A percentile compares a stretch with the other conserved stretches of the same genome.
These are phyloP conservation scores for Fusarium protoensiforme DNA, from an alignment of 2,329 filamentous ascomycete genomes.

Conservation along the genomic window DNA sequence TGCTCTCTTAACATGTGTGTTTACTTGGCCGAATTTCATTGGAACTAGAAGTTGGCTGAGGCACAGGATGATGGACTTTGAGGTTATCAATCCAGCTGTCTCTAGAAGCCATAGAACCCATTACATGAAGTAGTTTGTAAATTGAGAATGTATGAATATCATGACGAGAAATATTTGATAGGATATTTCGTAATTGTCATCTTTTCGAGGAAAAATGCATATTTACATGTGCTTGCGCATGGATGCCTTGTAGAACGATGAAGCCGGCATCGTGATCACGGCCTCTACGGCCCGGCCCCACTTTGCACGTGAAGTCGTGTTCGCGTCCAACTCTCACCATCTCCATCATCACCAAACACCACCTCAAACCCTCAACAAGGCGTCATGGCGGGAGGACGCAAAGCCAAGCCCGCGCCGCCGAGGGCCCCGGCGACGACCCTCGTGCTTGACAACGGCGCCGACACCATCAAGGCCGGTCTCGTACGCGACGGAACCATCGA, in stretches of 20 bases:
- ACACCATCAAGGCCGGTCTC: slow-evolving; percentile 91
- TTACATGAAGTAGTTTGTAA: too few relatives aligned
- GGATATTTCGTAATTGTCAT: too few relatives aligned
- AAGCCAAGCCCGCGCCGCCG: slow-evolving; percentile 63
- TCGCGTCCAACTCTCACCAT: slow-evolving; percentile 2
- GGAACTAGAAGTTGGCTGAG: background rate
- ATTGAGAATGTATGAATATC: too few relatives aligned
- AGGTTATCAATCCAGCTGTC: background rate
- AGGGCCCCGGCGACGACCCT: slow-evolving; percentile 75
- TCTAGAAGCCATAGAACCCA: too few relatives aligned
- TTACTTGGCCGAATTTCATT: too few relatives aligned
- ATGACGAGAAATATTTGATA: too few relatives aligned
- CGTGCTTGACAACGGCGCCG: slow-evolving; percentile 92
- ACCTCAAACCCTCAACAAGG: background rate
- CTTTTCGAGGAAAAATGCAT: too few relatives aligned
- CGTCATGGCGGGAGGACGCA: slow-evolving; percentile 60
- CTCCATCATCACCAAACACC: slow-evolving; percentile 2
- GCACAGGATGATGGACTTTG: background rate
- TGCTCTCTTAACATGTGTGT: background rate
- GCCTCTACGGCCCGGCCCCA: too few relatives aligned
- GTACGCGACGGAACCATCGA: slow-evolving; percentile 60
- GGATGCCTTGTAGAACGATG: too few relatives aligned
- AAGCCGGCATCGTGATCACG: too few relatives aligned
- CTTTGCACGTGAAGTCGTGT: slow-evolving; percentile 33
- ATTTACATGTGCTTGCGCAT: too few relatives aligned